Conservation (phyloP, 352 stramenopile species). For the Plasmopara halstedii region DNA sequence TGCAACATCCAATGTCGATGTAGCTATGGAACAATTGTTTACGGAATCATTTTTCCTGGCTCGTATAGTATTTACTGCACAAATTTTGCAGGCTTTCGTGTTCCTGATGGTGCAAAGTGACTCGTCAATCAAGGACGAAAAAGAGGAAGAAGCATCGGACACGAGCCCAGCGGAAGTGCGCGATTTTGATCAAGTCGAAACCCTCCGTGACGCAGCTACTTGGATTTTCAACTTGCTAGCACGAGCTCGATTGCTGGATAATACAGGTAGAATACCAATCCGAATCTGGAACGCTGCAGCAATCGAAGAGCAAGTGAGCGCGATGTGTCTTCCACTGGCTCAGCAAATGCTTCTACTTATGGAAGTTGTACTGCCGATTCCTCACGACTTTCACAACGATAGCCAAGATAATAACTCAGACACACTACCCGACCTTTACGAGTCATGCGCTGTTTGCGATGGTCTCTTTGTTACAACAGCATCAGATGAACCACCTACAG, state of each 20-base stretch:
- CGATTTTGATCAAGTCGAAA: slow-evolving; percentile 52
- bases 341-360: slow-evolving; percentile 56
- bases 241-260: slow-evolving; percentile 30
- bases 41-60: slow-evolving; percentile 51
- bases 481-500: slow-evolving; percentile 7
- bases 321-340: slow-evolving; percentile 43
- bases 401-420: slow-evolving; percentile 1
- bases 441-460: slow-evolving; percentile 59
- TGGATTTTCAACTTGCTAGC: slow-evolving; percentile 47
- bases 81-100: slow-evolving; percentile 49
- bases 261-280: neutral
- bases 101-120: slow-evolving; percentile 21
- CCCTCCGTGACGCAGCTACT: slow-evolving; percentile 41
- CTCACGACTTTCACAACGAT: slow-evolving; percentile 13
- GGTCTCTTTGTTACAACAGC: slow-evolving; percentile 31
- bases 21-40: slow-evolving; percentile 31
- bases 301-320: slow-evolving; percentile 38
- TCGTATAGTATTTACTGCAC: slow-evolving; percentile 47
- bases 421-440: slow-evolving; percentile 3
- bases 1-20: slow-evolving; percentile 18
- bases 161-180: slow-evolving; percentile 7
- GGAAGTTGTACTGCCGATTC: slow-evolving; percentile 37
- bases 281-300: slow-evolving; percentile 16
- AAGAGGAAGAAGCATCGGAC: slow-evolving; percentile 2
- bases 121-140: neutral